Evolutionary conservation across 2,329 filamentous ascomycete genomes (phyloP), one percentile per base, ranked within the genome.

Genomic region (Talaromyces sp.): DNA sequence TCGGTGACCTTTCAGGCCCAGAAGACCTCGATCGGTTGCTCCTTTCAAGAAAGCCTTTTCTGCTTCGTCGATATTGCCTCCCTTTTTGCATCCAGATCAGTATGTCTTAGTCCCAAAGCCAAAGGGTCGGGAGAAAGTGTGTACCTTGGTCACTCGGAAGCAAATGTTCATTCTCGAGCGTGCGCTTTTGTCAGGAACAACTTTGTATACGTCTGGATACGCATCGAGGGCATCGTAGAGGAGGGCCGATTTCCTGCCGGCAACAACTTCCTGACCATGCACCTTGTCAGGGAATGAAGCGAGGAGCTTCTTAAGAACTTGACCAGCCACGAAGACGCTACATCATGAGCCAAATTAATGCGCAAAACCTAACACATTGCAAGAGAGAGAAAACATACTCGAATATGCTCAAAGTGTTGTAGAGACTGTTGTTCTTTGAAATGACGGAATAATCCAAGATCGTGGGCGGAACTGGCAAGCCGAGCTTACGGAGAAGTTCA

Each of bases 371-470:
- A 97, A 53, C 3, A 14, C 50, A 27, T 24, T 10, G 6, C 19
- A 41, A 97, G 89, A 73, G 26, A 52, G n/a, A 46, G 43, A 17
- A 12, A 50, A 50, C 55, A 32, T 50, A 61, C 59, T 93, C 92
- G 69, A 97, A 96, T 69, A 97, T 96, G 69, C 91, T 92, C 11
- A 97, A 80, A 0, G 93, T 97, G 77, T 97, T 97, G 80, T 97
- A 97, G 29, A 97, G 82, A 67, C 89, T 94, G 79, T 96, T 94
- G 79, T 95, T 95, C 81, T 95, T 95, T 46, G 90, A 88, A 65
- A 94, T 88, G 0, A 85, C 91, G 63, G 91, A 88, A 71, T 93
- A 97, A 65, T 90, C 85, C 54, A 97, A 79, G 50, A 97, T 84
- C 19, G 90, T 84, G 2, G 59, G 59, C 2, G 93, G 92, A 0